phyloP scores from a whole-genome alignment of 1,139 yeast species.

The Debaryomyces singareniensis region DNA sequence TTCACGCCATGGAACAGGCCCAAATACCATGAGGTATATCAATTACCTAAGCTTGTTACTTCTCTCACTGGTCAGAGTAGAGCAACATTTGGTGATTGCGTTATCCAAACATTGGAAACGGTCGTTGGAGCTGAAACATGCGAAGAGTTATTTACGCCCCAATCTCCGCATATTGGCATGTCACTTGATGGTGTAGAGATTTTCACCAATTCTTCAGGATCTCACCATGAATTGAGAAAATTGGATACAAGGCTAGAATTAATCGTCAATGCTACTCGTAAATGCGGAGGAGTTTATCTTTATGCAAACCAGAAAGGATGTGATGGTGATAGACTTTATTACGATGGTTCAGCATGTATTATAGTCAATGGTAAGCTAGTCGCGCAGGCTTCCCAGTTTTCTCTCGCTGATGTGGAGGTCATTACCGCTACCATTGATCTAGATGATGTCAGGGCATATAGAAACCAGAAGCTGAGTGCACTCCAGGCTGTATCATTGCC shows the following conservation, averaged over 20 bases:
- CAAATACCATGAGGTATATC: constrained; percentile 62
- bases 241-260: constrained; percentile 76
- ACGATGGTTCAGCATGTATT: constrained; percentile 95
- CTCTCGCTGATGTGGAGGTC: constrained; percentile 87
- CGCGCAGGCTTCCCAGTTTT: constrained; percentile 90
- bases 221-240: constrained; percentile 92
- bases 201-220: constrained; percentile 90
- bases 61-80: constrained; percentile 55
- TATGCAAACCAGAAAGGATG: constrained; percentile 96
- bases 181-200: constrained; percentile 95
- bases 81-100: constrained; percentile 87
- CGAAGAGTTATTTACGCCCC: constrained; percentile 94
- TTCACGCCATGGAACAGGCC: constrained; percentile 92
- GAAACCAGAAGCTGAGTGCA: constrained; percentile 73
- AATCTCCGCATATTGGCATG: constrained; percentile 89
- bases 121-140: constrained; percentile 94
- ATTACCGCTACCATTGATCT: constrained; percentile 88
- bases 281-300: constrained; percentile 92
- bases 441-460: constrained; percentile 81
- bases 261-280: constrained; percentile 86
- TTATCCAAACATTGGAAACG: constrained; percentile 76
- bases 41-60: constrained; percentile 64
- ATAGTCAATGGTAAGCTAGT: constrained; percentile 86
- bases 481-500: constrained; percentile 58
- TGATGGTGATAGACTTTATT: constrained; percentile 94